Conservation (phyloP, 306 rosid species). For the Lathyrus sativus region DNA sequence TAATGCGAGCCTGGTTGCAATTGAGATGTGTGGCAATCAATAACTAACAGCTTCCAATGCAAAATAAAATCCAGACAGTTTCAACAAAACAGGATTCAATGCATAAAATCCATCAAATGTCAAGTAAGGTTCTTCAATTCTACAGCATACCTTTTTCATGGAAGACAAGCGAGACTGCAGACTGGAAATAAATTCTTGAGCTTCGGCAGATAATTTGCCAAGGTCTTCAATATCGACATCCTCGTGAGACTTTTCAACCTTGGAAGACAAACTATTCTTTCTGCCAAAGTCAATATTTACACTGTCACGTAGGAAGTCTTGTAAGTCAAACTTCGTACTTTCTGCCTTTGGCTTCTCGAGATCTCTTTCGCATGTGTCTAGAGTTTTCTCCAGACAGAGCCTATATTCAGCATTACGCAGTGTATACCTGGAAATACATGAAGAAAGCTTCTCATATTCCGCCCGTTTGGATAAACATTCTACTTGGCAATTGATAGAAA, state of each 20-base stretch:
- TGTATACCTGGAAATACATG: constrained; percentile 67
- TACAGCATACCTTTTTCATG: constrained; percentile 62
- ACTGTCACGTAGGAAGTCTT: constrained; percentile 66
- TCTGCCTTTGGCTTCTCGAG: constrained; percentile 51
- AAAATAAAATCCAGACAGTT: constrained; percentile 21
- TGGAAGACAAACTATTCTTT: constrained; percentile 52
- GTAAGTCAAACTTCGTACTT: constrained; percentile 49
- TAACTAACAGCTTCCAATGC: constrained; percentile 24
- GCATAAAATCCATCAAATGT: constrained; percentile 23
- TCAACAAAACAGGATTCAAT: constrained; percentile 26
- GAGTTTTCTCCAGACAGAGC: constrained; percentile 82
- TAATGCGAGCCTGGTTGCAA: constrained; percentile 13
- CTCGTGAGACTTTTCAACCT: constrained; percentile 48
- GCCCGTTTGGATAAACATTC: constrained; percentile 23
- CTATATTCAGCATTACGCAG: constrained; percentile 91
- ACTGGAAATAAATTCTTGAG: constrained; percentile 65
- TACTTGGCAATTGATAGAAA: neutral
- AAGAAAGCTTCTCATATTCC: constrained; percentile 33
- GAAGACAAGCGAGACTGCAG: constrained; percentile 82
- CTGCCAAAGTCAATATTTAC: constrained; percentile 54
- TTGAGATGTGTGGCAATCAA: constrained; percentile 19
- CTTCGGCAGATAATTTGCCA: constrained; percentile 77
- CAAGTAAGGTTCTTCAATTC: constrained; percentile 1
- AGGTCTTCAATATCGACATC: constrained; percentile 60
- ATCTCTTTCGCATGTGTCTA: constrained; percentile 57